Base-by-base conservation (phyloP, 768 basidiomycete species). In the Mycena polygramma region DNA sequence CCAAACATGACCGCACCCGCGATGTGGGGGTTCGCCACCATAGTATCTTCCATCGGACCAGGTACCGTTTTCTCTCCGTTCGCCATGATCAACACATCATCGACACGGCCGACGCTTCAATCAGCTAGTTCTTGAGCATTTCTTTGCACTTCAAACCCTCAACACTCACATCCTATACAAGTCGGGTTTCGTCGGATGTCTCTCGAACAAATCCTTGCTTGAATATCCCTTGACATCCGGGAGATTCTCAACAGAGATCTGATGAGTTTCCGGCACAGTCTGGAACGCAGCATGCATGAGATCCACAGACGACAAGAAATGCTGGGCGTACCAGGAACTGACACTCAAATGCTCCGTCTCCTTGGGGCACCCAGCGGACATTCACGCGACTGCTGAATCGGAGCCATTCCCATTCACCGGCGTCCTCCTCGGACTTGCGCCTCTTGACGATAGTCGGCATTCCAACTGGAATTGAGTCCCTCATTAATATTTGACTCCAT, bases 271-370 rank as follows among this genome's bases (percentile, higher is more conserved):
- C 4, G 60, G 62, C 19, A 69, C 24, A 57, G 39, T 30, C 35
- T 55, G 45, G 3, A 35, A 19, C 35, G 13, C 19, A 61, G 26
- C 17, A 30, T 37, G 57, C 7, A 20, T 65, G 35, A 30, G 58
- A 22, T 24, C 35, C 26, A 43, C 22, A 35, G 45, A n/a, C 20
- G n/a, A 57, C 14, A 48, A 24, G 4, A 55, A 2, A 63, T 22
- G 52, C 66, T 57, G 30, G 30, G 30, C 30, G 30, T 19, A 85
- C 85, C 74, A 85, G 62, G 15, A 82, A 75, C 37, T 83, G 83
- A 30, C 77, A 79, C 57, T 85, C 85, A 54, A 76, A 84, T 1
- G 79, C 78, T 19, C 79, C 82, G 35, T 84, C 81, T 0, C 75
- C 82, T 55, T 82, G 83, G 8, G 78, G 68, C 1, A 76, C 73